Percentiles rank a stretch among this genome's conserved stretches.
These are phyloP conservation scores for Candida multigemmis DNA, from an alignment of 805 yeast species.

Conservation along the genomic window DNA sequence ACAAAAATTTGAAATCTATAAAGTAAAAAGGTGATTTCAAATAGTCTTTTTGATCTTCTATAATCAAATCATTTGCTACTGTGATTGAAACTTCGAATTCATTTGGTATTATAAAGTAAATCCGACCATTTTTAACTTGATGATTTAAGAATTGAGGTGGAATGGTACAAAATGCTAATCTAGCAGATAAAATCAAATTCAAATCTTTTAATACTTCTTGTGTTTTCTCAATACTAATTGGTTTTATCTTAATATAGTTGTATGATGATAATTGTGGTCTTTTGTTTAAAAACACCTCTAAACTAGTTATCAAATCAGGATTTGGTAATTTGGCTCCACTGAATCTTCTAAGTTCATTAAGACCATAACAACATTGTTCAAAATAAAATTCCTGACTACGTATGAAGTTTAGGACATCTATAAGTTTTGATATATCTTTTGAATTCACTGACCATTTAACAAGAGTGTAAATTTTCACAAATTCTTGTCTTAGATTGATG, in stretches of 20 bases:
- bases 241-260: constrained; percentile 40
- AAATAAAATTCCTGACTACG: constrained; percentile 68
- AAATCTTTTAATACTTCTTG: constrained; percentile 56
- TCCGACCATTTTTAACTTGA: constrained; percentile 66
- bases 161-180: constrained; percentile 62
- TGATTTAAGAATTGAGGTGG: constrained; percentile 62
- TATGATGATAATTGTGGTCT: constrained; percentile 67
- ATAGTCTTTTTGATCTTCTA: constrained; percentile 41
- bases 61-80: constrained; percentile 48
- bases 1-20: constrained; percentile 65
- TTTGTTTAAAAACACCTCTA: constrained; percentile 75
- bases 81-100: constrained; percentile 60
- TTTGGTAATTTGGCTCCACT: constrained; percentile 88
- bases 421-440: constrained; percentile 60
- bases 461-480: constrained; percentile 74
- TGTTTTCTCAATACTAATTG: constrained; percentile 46
- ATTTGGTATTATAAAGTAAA: constrained; percentile 50
- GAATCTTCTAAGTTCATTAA: constrained; percentile 62
- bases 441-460: constrained; percentile 82
- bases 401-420: constrained; percentile 85
- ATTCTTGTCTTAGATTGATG: constrained; percentile 71
- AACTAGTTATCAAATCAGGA: constrained; percentile 80
- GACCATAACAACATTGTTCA: constrained; percentile 49
- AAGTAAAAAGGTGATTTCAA: constrained; percentile 57
- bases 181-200: constrained; percentile 62